A percentile compares a stretch with the other conserved stretches of the same genome.
Conservation (phyloP, 306 rosid genomes). For the Quercus parvula region DNA sequence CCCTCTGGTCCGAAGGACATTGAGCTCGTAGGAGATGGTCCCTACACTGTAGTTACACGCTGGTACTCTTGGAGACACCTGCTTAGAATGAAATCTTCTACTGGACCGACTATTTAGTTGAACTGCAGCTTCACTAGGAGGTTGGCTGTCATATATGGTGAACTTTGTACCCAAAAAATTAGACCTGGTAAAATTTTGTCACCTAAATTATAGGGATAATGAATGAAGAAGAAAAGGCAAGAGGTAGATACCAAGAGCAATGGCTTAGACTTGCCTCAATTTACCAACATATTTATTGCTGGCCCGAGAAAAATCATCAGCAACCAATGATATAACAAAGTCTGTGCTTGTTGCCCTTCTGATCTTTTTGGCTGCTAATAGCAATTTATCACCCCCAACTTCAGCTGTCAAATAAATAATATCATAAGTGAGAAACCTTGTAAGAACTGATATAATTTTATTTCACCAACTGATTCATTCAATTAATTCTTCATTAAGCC, state of each 20-base stretch:
- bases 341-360: conserved; percentile 75
- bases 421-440: conserved; percentile 17
- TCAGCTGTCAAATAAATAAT: conserved; percentile 54
- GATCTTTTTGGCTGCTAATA: conserved; percentile 78
- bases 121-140: conserved; percentile 35
- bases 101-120: conserved; percentile 36
- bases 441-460: neutral
- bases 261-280: conserved; percentile 56
- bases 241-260: neutral
- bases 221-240: conserved; percentile 2
- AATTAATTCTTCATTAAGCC: neutral
- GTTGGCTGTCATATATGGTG: conserved; percentile 58
- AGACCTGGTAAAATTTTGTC: conserved; percentile 56
- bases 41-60: conserved; percentile 60
- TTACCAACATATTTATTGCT: conserved; percentile 67
- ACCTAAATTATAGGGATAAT: conserved; percentile 17
- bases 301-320: conserved; percentile 67
- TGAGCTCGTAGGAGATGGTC: conserved; percentile 57
- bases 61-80: conserved; percentile 70
- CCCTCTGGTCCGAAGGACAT: conserved; percentile 66
- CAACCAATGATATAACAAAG: conserved; percentile 61
- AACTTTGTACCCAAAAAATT: conserved; percentile 80
- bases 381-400: conserved; percentile 56
- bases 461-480: conserved; percentile 12
- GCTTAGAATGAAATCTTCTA: conserved; percentile 60